Conservation (phyloP, 495 filamentous ascomycete genomes). For the Penicillium verhagenii region DNA sequence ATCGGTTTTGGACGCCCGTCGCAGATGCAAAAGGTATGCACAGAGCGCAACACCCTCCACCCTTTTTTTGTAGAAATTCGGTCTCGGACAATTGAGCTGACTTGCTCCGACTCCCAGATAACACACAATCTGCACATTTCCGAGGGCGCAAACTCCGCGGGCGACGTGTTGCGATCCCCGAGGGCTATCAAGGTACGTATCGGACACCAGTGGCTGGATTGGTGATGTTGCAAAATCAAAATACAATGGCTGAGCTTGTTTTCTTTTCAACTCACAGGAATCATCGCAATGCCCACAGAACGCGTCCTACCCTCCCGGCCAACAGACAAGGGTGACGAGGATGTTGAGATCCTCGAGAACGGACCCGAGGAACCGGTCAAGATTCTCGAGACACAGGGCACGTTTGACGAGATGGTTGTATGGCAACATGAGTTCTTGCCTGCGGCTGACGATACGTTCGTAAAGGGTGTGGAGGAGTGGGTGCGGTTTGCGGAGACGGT, state of each 20-base stretch:
- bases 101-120: conserved; percentile 26
- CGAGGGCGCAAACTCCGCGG: conserved; percentile 81
- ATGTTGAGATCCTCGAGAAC: conserved; percentile 37
- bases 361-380: conserved; percentile 51
- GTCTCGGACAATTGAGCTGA: neutral
- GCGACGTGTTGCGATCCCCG: conserved; percentile 63
- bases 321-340: conserved; percentile 37
- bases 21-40: conserved; percentile 42
- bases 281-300: conserved; percentile 42
- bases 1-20: conserved; percentile 70
- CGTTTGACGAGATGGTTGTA: conserved; percentile 76
- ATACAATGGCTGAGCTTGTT: neutral
- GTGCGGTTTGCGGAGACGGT: conserved; percentile 69
- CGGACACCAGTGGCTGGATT: neutral
- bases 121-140: conserved; percentile 64
- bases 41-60: neutral
- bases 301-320: conserved; percentile 16
- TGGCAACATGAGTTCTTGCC: conserved; percentile 81
- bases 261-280: conserved; percentile 24
- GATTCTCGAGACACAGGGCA: conserved; percentile 58
- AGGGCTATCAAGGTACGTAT: conserved; percentile 67
- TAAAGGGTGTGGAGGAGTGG: conserved; percentile 78
- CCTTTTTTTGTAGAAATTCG: neutral
- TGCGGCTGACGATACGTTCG: conserved; percentile 67
- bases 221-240: too few species aligned